Evolutionary conservation across 2,329 filamentous ascomycete species (phyloP), one percentile per base, ranked within the genome.

Genomic region (Beauveria rudraprayagi): DNA sequence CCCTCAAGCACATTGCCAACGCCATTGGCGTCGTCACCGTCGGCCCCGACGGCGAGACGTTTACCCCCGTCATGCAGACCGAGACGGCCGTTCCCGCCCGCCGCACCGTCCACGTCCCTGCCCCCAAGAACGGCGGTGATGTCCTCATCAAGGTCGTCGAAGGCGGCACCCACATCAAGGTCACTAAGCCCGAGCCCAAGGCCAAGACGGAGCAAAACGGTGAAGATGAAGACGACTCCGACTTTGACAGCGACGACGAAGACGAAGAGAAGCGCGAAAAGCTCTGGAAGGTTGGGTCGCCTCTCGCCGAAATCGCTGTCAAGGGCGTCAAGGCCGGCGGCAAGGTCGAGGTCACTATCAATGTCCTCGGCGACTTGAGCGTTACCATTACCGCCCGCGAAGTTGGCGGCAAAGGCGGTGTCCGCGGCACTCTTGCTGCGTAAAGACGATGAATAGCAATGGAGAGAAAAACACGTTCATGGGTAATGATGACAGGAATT

Each of bases 311-410:
- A 80, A 88, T 91, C 11, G 89, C 88, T 37, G 78, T 99, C 72
- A 89, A 84, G 75, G 90, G 82, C 63, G 84, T 95, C 67, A 93
- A 93, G 85, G 92, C 93, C 78, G 89, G 86, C 62, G 84, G 85
- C 70, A 96, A 96, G 81, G 86, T 99, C 66, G 94, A 99, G 81
- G 87, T 97, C 60, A 95, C 91, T 72, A 84, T 97, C 70, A 96
- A 93, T 74, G 88, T 97, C 66, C 84, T 83, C 60, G 87, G 85
- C 28, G 92, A 97, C 72, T 79, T 97, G 61, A 81, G 81, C 66
- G 83, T 97, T 64, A 91, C 89, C 55, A 82, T 96, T 66, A 90
- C 92, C 47, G 87, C 88, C 61, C 83, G 93, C 65, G 92, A 96
- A 74, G 88, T 96, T 54, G 92, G 93, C 65, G 89, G 85, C 63